Evolutionary conservation across 2,329 filamentous ascomycete species (phyloP), one percentile per base, ranked within the genome.

Genomic region (Ceratocystis albifundus): DNA sequence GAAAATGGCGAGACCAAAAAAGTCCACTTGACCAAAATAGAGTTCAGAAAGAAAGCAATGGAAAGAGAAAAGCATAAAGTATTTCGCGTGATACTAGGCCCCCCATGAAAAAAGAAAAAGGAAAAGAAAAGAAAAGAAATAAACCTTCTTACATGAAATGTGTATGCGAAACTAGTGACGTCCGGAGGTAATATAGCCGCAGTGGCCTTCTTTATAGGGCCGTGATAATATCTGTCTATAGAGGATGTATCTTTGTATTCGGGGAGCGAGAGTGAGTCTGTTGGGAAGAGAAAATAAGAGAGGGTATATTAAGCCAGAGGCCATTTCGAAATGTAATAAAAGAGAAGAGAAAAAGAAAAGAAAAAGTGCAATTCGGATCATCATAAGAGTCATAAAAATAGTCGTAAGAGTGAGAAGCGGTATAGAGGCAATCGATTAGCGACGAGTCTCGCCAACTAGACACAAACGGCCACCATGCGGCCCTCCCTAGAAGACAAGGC

Each of bases 351-450:
- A 44, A 36, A 32, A 64, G 30, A 63, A 45, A 44, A 36, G 20
- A 64, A 48, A 63, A 44, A 63, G 17, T 59, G 32, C 45, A 28
- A 50, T 20, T 57, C 53, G 64, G 41, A 48, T 30, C 46, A 50
- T 65, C 64, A 44, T 65, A 59, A 59, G 25, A 46, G 53, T 65
- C 64, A 61, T 65, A 65, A 65, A 22, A 65, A 59, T 65, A 59
- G 64, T 65, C 64, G 45, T 64, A 59, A 28, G 36, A 63, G 44
- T 12, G 22, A 32, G 25, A 25, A 28, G 10, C 45, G n/a, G 22
- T 30, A n/a, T 50, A 20, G 36, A 50, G 53, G 17, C 5, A 59
- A 30, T 30, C 5, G 36, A 30, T 30, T 59, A 7, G 25, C 25
- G 17, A 7, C 28, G 4, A 32, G 4, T 57, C 12, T 32, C n/a